A percentile compares a stretch with the other conserved stretches of the same genome.
These are phyloP conservation scores for Jatropha multifida DNA, from an alignment of 441 rosid species.

Conservation along the genomic window DNA sequence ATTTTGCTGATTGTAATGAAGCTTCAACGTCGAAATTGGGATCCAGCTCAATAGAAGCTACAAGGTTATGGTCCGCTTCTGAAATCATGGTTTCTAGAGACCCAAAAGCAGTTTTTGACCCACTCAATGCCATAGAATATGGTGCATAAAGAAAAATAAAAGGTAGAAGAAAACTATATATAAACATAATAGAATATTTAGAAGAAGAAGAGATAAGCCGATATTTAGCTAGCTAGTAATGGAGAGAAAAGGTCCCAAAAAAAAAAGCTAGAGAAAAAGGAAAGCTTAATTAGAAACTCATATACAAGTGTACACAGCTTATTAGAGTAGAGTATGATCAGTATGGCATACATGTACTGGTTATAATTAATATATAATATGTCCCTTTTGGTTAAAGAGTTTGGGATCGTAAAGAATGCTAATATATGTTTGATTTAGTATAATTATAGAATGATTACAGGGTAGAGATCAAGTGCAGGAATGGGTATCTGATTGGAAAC, in stretches of 20 bases:
- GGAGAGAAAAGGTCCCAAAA: neutral
- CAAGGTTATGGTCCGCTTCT: conserved; percentile 74
- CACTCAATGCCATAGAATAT: conserved; percentile 28
- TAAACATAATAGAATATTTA: conserved; percentile 1
- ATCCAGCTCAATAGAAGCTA: conserved; percentile 61
- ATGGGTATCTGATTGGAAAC: conserved; percentile 19
- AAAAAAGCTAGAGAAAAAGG: neutral
- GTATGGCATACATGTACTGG: neutral
- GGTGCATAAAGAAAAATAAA: conserved; percentile 6
- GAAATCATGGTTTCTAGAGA: conserved; percentile 66
- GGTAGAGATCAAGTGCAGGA: neutral
- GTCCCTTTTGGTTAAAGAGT: neutral
- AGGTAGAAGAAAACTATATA: neutral
- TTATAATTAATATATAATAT: neutral
- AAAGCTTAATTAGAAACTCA: neutral
- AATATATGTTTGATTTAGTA: neutral
- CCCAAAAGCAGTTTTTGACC: conserved; percentile 48
- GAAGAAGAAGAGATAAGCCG: neutral
- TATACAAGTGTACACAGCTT: conserved; percentile 8
- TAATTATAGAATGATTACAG: conserved; percentile 32
- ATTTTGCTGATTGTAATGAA: conserved; percentile 84
- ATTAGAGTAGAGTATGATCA: neutral
- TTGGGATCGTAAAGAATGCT: neutral
- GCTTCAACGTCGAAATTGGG: conserved; percentile 67
- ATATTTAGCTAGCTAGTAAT: neutral